These are phyloP conservation scores for Ogataea trehalophila DNA, from an alignment of 805 yeast genomes.

Conservation along the genomic window DNA sequence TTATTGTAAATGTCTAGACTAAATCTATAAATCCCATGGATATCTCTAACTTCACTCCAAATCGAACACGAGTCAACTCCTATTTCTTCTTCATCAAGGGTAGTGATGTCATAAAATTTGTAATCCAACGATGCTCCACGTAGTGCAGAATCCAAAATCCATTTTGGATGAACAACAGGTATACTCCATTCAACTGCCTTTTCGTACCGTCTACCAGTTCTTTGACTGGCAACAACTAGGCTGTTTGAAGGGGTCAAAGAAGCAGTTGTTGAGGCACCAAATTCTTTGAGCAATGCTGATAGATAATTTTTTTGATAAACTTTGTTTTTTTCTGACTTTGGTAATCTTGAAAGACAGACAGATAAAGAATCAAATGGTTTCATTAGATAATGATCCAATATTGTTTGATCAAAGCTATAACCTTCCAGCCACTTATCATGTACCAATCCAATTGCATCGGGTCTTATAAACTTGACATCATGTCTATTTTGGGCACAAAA, in stretches of 20 bases:
- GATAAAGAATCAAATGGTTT: slow-evolving; percentile 40
- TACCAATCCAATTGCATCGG: slow-evolving; percentile 39
- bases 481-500: slow-evolving; percentile 46
- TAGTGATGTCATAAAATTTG: slow-evolving; percentile 34
- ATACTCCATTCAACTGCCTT: slow-evolving; percentile 51
- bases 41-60: slow-evolving; percentile 28
- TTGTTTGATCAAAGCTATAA: slow-evolving; percentile 10
- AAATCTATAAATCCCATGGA: slow-evolving; percentile 7
- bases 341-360: slow-evolving; percentile 44
- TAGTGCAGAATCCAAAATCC: slow-evolving; percentile 41
- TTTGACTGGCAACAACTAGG: slow-evolving; percentile 46
- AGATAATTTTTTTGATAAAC: slow-evolving; percentile 30
- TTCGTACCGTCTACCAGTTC: slow-evolving; percentile 45
- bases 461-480: slow-evolving; percentile 53
- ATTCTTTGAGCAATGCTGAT: slow-evolving; percentile 30
- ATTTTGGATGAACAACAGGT: slow-evolving; percentile 47
- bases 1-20: slow-evolving; percentile 3
- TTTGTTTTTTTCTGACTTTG: slow-evolving; percentile 13
- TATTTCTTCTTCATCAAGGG: slow-evolving; percentile 12
- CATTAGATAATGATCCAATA: slow-evolving; percentile 23
- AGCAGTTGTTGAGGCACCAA: slow-evolving; percentile 50
- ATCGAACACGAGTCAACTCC: slow-evolving; percentile 32
- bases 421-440: slow-evolving; percentile 53
- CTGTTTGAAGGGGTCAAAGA: slow-evolving; percentile 42
- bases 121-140: slow-evolving; percentile 40